Evolutionary conservation across 345 rosid genomes (phyloP).

Genomic region (Arabis alpina): DNA sequence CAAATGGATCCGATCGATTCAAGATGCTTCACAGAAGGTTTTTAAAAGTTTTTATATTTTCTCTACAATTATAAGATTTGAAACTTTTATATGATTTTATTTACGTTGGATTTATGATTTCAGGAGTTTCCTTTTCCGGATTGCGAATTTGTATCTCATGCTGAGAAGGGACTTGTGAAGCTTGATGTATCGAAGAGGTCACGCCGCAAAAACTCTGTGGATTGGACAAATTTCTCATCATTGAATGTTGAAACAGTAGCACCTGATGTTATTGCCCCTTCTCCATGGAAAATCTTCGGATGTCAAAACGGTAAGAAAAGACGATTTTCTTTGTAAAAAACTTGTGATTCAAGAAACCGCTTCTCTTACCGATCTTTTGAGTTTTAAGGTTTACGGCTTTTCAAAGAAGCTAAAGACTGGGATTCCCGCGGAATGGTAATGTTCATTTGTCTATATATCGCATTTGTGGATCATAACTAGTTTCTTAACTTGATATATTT

Average conservation of each 20-base stretch:
- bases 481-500: not conserved
- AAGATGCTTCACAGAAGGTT: constrained; percentile 84
- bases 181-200: constrained; percentile 50
- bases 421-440: constrained; percentile 63
- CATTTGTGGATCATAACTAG: not conserved
- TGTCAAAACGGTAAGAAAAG: constrained; percentile 74
- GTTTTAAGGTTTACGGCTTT: constrained; percentile 78
- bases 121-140: constrained; percentile 59
- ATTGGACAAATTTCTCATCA: constrained; percentile 55
- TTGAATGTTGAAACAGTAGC: constrained; percentile 57
- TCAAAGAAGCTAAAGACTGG: constrained; percentile 88
- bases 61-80: not conserved
- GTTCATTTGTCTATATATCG: constrained; percentile 17
- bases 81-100: constrained; percentile 8
- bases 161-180: constrained; percentile 56
- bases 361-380: constrained; percentile 19
- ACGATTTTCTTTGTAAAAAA: not conserved
- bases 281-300: constrained; percentile 95
- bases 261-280: constrained; percentile 86
- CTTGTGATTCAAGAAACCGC: constrained; percentile 1
- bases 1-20: constrained; percentile 73
- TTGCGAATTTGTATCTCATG: constrained; percentile 54
- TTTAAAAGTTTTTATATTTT: not conserved
- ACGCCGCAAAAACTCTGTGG: constrained; percentile 52
- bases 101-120: constrained; percentile 26